These are phyloP conservation scores for Uncinocarpus reesii DNA, from an alignment of 2,329 filamentous ascomycete genomes.

Conservation along the genomic window DNA sequence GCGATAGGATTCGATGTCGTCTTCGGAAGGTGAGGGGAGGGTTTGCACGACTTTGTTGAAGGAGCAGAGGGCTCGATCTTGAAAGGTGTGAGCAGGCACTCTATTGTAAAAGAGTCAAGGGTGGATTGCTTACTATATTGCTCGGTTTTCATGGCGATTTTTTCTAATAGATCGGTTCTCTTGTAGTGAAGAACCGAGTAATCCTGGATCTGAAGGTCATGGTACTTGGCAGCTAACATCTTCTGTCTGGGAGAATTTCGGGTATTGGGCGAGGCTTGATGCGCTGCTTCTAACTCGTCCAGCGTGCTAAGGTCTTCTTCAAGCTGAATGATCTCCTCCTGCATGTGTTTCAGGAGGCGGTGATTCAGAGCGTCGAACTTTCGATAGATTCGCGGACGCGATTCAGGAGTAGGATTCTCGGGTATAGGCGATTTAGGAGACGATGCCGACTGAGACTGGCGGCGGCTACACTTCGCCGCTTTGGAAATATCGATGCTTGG, in stretches of 20 bases:
- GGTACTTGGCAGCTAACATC: constrained; percentile 32
- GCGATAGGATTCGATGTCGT: constrained; percentile 44
- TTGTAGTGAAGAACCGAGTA: constrained; percentile 46
- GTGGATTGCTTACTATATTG: constrained; percentile 47
- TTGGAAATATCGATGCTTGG: constrained; percentile 5
- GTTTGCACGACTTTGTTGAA: constrained; percentile 41
- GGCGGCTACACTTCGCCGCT: neutral
- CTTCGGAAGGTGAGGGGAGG: constrained; percentile 36
- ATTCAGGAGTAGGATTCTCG: neutral
- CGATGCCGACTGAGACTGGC: neutral
- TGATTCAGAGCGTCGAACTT: constrained; percentile 76
- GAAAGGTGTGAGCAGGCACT: neutral
- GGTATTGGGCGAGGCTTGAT: constrained; percentile 23
- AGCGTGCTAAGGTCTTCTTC: constrained; percentile 65
- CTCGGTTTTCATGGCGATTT: constrained; percentile 48
- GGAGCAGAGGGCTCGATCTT: constrained; percentile 35
- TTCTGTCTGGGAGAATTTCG: constrained; percentile 26
- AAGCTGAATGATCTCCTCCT: constrained; percentile 72
- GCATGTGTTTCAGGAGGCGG: constrained; percentile 67
- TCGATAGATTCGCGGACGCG: constrained; percentile 58
- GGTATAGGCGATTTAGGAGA: constrained; percentile 3
- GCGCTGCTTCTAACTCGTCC: constrained; percentile 48
- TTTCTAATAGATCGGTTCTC: constrained; percentile 45
- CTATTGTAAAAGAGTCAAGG: neutral
- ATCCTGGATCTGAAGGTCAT: constrained; percentile 39